Conservation (phyloP, 202 grass and related monocot species). For the Eragrostis tef region DNA sequence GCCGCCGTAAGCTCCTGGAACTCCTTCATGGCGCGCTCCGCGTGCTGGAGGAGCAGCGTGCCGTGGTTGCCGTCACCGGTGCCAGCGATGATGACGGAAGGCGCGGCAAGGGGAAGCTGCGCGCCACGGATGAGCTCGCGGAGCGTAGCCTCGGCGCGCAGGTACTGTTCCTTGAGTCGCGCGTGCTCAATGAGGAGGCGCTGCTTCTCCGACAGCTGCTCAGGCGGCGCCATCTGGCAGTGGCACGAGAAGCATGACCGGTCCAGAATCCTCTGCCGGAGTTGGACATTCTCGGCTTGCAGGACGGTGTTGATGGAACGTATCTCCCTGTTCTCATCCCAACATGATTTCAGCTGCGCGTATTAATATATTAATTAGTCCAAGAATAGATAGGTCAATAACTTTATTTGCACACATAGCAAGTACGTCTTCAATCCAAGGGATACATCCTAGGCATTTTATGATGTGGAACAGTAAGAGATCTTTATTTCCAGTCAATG, state of each 20-base stretch:
- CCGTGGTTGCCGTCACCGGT: not conserved
- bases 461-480: not conserved
- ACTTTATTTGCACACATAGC: no score
- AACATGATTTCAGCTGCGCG: conserved; percentile 41
- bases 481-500: not conserved
- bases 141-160: not conserved
- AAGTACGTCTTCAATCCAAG: no score
- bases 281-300: conserved; percentile 33
- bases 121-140: not conserved
- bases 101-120: not conserved
- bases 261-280: not conserved
- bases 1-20: not conserved
- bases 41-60: not conserved
- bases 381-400: not conserved
- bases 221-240: not conserved
- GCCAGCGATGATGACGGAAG: not conserved
- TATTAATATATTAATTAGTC: not conserved
- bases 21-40: not conserved
- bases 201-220: not conserved
- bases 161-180: not conserved
- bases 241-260: conserved; percentile 43
- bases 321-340: conserved; percentile 17
- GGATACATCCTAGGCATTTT: no score
- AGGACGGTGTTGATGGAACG: conserved; percentile 38
- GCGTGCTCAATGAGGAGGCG: not conserved